These are phyloP conservation scores for Vanrija pseudolonga DNA, from an alignment of 1,284 basidiomycete species.

Conservation along the genomic window DNA sequence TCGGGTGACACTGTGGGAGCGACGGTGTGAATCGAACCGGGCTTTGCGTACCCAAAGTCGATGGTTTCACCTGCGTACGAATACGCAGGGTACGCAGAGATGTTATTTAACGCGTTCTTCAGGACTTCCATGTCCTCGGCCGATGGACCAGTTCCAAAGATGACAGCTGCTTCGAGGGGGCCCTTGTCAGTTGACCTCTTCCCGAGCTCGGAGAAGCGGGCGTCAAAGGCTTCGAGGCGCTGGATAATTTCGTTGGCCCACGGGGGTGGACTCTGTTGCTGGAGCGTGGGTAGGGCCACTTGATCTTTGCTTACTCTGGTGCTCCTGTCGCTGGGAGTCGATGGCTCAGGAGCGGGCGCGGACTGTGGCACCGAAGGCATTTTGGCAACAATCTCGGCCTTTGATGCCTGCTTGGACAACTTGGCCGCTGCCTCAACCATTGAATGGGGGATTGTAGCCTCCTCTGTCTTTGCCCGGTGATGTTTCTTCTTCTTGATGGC, in stretches of 20 bases:
- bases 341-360: too few species aligned
- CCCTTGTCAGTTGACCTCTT: constrained; percentile 5
- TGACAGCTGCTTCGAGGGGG: not conserved
- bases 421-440: too few species aligned
- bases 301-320: too few species aligned
- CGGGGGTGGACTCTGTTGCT: not conserved
- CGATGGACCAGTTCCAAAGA: constrained; percentile 15
- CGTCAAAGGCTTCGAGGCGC: constrained; percentile 28
- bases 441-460: too few species aligned
- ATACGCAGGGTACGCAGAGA: too few species aligned
- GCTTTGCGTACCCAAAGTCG: not conserved
- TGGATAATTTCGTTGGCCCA: constrained; percentile 23
- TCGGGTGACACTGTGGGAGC: not conserved
- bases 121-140: constrained; percentile 29
- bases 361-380: not conserved
- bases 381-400: not conserved
- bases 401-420: not conserved
- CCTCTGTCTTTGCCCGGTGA: not conserved
- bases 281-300: too few species aligned
- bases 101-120: constrained; percentile 8
- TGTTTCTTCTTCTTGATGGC: constrained; percentile 4
- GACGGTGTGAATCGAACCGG: constrained; percentile 1
- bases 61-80: not conserved
- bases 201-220: constrained; percentile 24
- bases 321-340: too few species aligned